Conservation (phyloP, 768 basidiomycete species). For the Mrakia blollopis region DNA sequence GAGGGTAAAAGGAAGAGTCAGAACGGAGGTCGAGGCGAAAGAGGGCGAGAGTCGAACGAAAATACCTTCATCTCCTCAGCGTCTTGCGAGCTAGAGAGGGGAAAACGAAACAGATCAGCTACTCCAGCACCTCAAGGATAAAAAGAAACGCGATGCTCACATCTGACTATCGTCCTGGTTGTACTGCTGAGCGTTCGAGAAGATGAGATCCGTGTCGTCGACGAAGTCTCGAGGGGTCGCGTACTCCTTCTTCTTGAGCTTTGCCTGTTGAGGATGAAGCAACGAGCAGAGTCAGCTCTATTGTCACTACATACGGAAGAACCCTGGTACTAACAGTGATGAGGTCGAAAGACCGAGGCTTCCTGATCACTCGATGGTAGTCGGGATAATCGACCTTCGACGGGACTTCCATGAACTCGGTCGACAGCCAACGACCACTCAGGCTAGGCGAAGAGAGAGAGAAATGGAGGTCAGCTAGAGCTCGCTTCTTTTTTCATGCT, state of each 20-base stretch:
- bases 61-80: slow-evolving; percentile 14
- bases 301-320: not conserved
- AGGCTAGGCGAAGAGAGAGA: not conserved
- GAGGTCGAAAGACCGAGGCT: slow-evolving; percentile 69
- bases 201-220: slow-evolving; percentile 81
- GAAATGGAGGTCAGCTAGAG: not conserved
- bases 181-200: slow-evolving; percentile 80
- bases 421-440: slow-evolving; percentile 61
- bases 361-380: slow-evolving; percentile 74
- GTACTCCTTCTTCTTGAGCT: slow-evolving; percentile 76
- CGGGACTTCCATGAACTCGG: slow-evolving; percentile 78
- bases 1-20: not conserved
- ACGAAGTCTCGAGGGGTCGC: slow-evolving; percentile 62
- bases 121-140: not conserved
- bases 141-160: slow-evolving; percentile 3
- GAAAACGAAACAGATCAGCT: not conserved
- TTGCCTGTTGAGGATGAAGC: slow-evolving; percentile 55
- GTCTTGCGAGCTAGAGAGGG: not conserved
- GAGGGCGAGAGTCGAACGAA: not conserved
- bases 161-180: slow-evolving; percentile 65
- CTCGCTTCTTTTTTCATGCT: not conserved
- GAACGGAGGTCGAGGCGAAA: not conserved
- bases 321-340: slow-evolving; percentile 58
- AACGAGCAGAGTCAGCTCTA: slow-evolving; percentile 17
- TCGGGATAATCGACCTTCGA: slow-evolving; percentile 69